A percentile compares a stretch with the other conserved stretches of the same genome.
These are phyloP conservation scores for Xylaria castorea DNA, from an alignment of 495 filamentous ascomycete species.

Conservation along the genomic window DNA sequence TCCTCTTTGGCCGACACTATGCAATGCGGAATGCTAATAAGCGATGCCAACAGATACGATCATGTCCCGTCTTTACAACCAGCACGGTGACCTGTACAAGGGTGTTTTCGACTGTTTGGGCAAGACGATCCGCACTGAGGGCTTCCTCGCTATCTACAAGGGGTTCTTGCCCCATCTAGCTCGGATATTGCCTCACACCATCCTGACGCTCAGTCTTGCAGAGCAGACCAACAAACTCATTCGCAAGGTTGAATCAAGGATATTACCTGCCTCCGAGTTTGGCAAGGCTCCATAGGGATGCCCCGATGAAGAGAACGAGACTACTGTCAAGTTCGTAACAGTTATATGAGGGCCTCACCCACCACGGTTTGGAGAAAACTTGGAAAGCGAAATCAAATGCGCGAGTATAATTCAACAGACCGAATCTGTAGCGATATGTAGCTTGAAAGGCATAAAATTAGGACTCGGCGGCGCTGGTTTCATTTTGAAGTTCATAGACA, in stretches of 20 bases:
- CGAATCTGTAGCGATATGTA: background rate
- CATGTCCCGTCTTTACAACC: constrained; percentile 99
- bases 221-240: constrained; percentile 97
- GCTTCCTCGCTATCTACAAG: constrained; percentile 94
- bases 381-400: background rate
- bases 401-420: background rate
- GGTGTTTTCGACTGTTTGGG: constrained; percentile 90
- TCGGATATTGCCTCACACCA: constrained; percentile 92
- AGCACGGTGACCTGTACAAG: constrained; percentile 93
- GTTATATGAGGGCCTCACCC: background rate
- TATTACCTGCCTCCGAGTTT: constrained; percentile 53
- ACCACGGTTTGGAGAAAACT: background rate
- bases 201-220: constrained; percentile 88
- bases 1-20: background rate
- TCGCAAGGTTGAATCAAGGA: constrained; percentile 72
- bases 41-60: constrained; percentile 74
- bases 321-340: background rate
- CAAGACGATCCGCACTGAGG: constrained; percentile 91
- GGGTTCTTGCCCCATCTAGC: constrained; percentile 95
- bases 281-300: constrained; percentile 34
- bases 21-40: constrained; percentile 19
- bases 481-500: background rate
- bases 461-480: background rate
- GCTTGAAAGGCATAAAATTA: background rate
- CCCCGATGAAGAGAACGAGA: background rate